Evolutionary conservation across 495 filamentous ascomycete species (phyloP).

Genomic region (Penicilliopsis zonata): DNA sequence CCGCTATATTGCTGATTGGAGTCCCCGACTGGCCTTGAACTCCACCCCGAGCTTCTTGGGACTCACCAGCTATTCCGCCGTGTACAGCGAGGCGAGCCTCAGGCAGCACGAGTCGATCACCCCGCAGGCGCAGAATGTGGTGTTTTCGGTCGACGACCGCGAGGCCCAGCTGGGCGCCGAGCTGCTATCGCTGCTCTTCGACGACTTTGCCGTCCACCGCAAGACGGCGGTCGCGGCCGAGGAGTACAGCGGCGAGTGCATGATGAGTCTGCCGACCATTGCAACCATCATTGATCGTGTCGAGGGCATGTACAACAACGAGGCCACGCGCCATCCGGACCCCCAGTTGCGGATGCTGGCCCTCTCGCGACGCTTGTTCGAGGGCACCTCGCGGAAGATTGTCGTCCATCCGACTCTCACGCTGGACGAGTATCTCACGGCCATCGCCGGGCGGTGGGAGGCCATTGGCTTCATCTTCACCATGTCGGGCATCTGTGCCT

Average conservation of each 20-base stretch:
- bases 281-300: constrained; percentile 14
- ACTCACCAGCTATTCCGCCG: constrained; percentile 37
- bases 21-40: constrained; percentile 12
- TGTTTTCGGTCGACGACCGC: constrained; percentile 17
- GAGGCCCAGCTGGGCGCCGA: constrained; percentile 27
- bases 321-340: constrained; percentile 15
- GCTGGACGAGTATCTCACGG: constrained; percentile 33
- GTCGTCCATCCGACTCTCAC: constrained; percentile 17
- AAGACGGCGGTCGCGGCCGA: too few species aligned
- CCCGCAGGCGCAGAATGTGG: constrained; percentile 2
- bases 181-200: constrained; percentile 31
- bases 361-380: constrained; percentile 19
- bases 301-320: constrained; percentile 13
- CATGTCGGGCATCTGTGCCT: constrained; percentile 29
- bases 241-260: constrained; percentile 13
- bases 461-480: constrained; percentile 40
- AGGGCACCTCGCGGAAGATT: constrained; percentile 20
- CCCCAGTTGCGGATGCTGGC: constrained; percentile 17
- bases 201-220: constrained; percentile 15
- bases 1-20: constrained; percentile 15
- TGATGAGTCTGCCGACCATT: constrained; percentile 15
- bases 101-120: constrained; percentile 18
- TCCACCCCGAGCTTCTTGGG: constrained; percentile 38
- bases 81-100: constrained; percentile 26
- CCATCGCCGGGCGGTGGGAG: constrained; percentile 47